Evolutionary conservation across 148 eudicot genomes (phyloP), one percentile per base, ranked within the genome.

Genomic region (Amaranthus hypochondriacus): DNA sequence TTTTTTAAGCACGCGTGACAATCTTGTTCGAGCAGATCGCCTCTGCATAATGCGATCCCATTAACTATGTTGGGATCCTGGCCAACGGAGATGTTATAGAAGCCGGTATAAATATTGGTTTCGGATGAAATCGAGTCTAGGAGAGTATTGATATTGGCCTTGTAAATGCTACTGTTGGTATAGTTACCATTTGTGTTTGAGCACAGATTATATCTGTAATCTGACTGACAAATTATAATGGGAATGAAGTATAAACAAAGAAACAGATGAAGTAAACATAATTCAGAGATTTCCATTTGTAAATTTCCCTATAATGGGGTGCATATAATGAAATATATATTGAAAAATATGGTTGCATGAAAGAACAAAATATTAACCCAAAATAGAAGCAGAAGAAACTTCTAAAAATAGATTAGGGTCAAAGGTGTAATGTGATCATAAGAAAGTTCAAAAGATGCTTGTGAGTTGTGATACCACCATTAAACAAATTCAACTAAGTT

Each of bases 41-140:
- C 57, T 48, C 78, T 76, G 53, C 78, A 76, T 47, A 76, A 0
- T 47, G 59, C 73, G 18, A 76, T 51, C 13, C 60, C 73, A 42
- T 68, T 48, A 0, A 76, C 73, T 68, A 2, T 60, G 15, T 68
- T 51, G 2, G 73, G 48, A 15, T 51, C 53, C 13, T 76, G 67
- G 52, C 78, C 78, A n/a, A 60, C 65, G 0, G 78, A 68, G 9
- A 42, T 12, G 7, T 76, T 68, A 60, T 49, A 76, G 50, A 59
- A 76, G 14, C 73, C 67, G 13, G 39, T 21, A 7, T 42, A 4
- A 52, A 59, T 58, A 7, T 59, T 48, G 2, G 15, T 50, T 51
- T n/a, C 61, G 56, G 73, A 15, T 6, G 59, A 42, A 14, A 76
- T 42, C 58, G 21, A 7, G 56, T 15, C 5, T 9, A 76, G 43